These are phyloP conservation scores for Eucalyptus tenuipes DNA, from an alignment of 345 rosid species.

Conservation along the genomic window DNA sequence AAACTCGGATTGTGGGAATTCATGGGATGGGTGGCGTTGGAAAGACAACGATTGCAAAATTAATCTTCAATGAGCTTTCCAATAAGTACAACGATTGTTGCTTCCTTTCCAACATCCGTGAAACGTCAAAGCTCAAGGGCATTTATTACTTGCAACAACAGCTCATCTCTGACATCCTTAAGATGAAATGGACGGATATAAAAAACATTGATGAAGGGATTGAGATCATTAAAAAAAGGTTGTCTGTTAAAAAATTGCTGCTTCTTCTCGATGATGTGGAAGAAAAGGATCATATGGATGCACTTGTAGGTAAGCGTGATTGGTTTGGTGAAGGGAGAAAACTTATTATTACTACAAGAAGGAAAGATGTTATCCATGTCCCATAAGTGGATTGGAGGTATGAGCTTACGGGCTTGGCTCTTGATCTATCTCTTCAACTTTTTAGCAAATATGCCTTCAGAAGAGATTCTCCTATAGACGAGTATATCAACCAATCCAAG, in stretches of 20 bases:
- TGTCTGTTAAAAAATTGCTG: accelerated
- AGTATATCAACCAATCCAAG: accelerated
- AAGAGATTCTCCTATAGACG: accelerated
- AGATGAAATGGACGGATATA: accelerated
- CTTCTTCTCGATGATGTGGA: neutral
- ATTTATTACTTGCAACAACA: accelerated
- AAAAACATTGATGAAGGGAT: neutral
- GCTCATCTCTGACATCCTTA: neutral
- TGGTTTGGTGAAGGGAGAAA: neutral
- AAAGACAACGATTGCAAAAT: neutral
- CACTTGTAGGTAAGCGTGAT: accelerated
- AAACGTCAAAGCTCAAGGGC: neutral
- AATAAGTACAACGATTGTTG: neutral
- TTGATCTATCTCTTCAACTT: accelerated
- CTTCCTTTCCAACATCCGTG: neutral
- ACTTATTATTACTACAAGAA: neutral
- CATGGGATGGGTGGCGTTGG: neutral
- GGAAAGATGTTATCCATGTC: accelerated
- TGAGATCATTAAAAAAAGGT: accelerated
- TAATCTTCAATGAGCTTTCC: neutral
- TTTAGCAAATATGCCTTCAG: neutral
- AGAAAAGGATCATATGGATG: neutral
- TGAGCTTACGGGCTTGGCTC: neutral
- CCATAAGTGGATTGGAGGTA: accelerated
- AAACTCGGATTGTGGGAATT: neutral